phyloP scores from a whole-genome alignment of 768 basidiomycete genomes.

The Russula foetens region DNA sequence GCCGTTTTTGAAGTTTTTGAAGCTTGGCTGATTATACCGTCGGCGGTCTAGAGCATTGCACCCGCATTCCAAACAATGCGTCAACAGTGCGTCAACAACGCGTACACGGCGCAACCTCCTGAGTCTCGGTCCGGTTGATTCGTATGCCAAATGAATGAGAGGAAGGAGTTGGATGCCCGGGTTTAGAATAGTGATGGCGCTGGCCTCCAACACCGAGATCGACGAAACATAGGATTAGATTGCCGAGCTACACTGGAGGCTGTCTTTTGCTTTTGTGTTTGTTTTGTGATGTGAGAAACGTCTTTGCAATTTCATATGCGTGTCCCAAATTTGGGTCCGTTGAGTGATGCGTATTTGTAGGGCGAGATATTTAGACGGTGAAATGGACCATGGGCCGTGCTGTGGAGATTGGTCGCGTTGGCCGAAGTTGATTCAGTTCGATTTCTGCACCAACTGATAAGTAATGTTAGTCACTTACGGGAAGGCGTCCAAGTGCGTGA shows the following conservation, averaged over 20 bases:
- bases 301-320: neutral
- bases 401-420: too few species aligned
- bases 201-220: neutral
- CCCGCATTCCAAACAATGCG: neutral
- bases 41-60: neutral
- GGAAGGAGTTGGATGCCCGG: neutral
- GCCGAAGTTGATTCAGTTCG: neutral
- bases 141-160: neutral
- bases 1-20: neutral
- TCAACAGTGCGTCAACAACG: constrained; percentile 1
- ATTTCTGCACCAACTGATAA: neutral
- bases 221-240: neutral
- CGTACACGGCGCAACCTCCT: neutral
- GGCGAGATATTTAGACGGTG: neutral
- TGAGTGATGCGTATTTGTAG: too few species aligned
- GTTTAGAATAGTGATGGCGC: neutral
- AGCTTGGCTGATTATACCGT: neutral
- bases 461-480: neutral
- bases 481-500: neutral
- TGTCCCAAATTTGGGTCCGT: neutral
- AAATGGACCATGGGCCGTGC: too few species aligned
- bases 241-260: too few species aligned
- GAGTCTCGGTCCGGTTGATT: neutral
- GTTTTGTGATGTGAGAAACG: too few species aligned
- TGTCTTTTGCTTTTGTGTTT: too few species aligned